Evolutionary conservation across 805 yeast species (phyloP).

Genomic region (Wickerhamiella kazuoi): DNA sequence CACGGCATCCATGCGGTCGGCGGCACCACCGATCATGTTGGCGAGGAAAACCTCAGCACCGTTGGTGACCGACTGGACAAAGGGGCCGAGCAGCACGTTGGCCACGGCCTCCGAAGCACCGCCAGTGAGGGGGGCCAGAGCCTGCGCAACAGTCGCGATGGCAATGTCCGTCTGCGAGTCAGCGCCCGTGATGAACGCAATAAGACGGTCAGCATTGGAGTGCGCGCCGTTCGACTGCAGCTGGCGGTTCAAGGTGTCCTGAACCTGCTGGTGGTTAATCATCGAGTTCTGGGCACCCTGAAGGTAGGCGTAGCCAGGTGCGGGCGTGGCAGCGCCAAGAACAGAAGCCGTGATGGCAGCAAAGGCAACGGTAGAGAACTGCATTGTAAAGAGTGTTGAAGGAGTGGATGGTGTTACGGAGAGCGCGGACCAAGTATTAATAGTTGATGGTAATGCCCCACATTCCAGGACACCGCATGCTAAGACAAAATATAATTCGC

Average conservation of each 20-base stretch:
- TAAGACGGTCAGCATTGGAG: constrained; percentile 8
- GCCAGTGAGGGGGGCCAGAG: constrained; percentile 10
- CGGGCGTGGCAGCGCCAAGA: constrained; percentile 4
- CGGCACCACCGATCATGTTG: constrained; percentile 11
- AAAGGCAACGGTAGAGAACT: not conserved
- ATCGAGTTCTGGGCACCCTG: constrained; percentile 5
- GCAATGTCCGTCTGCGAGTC: constrained; percentile 20
- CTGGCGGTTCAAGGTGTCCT: constrained; percentile 4
- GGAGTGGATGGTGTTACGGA: no score
- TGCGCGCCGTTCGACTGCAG: constrained; percentile 5
- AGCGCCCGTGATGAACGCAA: constrained; percentile 18
- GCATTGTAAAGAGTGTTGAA: not conserved
- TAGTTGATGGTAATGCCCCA: no score
- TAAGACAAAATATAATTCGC: no score
- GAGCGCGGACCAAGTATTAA: no score
- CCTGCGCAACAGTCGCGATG: constrained; percentile 10
- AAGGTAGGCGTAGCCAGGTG: not conserved
- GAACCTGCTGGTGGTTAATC: constrained; percentile 11
- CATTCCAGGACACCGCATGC: no score
- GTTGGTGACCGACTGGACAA: constrained; percentile 19
- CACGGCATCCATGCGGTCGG: constrained; percentile 8
- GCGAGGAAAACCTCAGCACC: constrained; percentile 18
- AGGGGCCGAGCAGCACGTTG: constrained; percentile 16
- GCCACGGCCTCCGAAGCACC: constrained; percentile 11
- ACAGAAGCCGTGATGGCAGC: constrained; percentile 3